Evolutionary conservation across 345 rosid genomes (phyloP).

Genomic region (Gossypium ekmanianum): DNA sequence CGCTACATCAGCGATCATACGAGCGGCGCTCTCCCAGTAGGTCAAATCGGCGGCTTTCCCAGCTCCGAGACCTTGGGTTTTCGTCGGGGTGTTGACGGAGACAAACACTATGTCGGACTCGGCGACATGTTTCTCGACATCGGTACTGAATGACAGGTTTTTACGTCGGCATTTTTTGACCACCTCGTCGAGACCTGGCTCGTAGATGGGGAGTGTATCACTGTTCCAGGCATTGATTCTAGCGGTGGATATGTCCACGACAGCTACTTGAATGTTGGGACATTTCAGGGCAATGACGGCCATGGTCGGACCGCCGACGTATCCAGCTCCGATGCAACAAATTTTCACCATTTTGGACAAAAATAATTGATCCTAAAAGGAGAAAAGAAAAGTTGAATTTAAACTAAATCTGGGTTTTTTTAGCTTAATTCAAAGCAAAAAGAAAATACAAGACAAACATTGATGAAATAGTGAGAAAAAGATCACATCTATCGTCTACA

Average conservation of each 20-base stretch:
- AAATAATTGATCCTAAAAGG: neutral
- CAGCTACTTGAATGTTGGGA: slow-evolving; percentile 52
- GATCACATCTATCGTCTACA: too few species aligned
- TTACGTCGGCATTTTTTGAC: slow-evolving; percentile 60
- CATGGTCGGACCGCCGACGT: slow-evolving; percentile 79
- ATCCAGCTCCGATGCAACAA: slow-evolving; percentile 75
- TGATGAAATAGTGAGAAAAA: neutral
- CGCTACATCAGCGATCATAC: slow-evolving; percentile 71
- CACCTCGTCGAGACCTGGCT: slow-evolving; percentile 63
- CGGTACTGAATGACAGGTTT: slow-evolving; percentile 60
- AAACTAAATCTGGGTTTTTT: too few species aligned
- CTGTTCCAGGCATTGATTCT: slow-evolving; percentile 71
- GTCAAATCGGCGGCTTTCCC: slow-evolving; percentile 80
- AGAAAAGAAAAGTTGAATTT: too few species aligned
- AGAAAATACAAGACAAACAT: neutral
- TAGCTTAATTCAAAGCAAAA: too few species aligned
- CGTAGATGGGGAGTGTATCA: slow-evolving; percentile 62
- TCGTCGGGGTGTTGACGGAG: slow-evolving; percentile 73
- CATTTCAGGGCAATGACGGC: slow-evolving; percentile 71
- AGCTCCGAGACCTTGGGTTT: slow-evolving; percentile 71
- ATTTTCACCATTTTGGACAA: slow-evolving; percentile 56
- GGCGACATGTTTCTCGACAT: slow-evolving; percentile 59
- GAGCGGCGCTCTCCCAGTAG: slow-evolving; percentile 82
- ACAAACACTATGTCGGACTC: slow-evolving; percentile 71
- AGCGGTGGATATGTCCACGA: slow-evolving; percentile 56